phyloP scores from a whole-genome alignment of 169 alveolate genomes.

The Cryptosporidium sp. region DNA sequence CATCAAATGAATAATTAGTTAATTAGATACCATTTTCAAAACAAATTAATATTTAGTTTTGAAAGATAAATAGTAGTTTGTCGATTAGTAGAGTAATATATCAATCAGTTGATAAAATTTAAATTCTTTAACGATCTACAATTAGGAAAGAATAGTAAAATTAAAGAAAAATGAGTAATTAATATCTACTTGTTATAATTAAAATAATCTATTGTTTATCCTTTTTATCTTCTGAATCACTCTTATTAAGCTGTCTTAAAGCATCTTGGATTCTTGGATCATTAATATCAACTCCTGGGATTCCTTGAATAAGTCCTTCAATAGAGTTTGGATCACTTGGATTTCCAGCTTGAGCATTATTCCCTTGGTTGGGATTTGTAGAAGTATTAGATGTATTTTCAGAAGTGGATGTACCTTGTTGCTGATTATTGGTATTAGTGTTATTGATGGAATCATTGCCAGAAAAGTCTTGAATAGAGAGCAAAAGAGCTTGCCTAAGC shows the following conservation, averaged over 20 bases:
- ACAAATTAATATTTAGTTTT: neutral
- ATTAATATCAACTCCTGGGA: slow-evolving; percentile 80
- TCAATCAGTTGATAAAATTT: neutral
- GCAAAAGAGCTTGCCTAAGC: slow-evolving; percentile 76
- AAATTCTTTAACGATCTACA: neutral
- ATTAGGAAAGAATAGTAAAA: neutral
- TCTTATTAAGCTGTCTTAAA: slow-evolving; percentile 42
- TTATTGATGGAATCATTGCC: slow-evolving; percentile 3
- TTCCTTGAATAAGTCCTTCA: slow-evolving; percentile 51
- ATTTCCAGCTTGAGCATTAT: neutral
- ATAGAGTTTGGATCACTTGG: slow-evolving; percentile 4
- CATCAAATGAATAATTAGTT: neutral
- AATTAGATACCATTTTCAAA: neutral
- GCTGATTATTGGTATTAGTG: neutral
- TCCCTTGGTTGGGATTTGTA: neutral
- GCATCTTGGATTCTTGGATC: slow-evolving; percentile 81
- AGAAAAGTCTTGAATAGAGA: slow-evolving; percentile 74
- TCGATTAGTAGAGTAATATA: neutral
- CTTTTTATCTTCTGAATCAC: slow-evolving; percentile 59
- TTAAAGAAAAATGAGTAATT: slow-evolving; percentile 1
- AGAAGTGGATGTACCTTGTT: neutral
- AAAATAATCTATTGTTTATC: slow-evolving; percentile 15
- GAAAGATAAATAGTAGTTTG: no score
- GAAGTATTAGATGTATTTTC: neutral
- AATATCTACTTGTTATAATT: neutral